A percentile compares a stretch with the other conserved stretches of the same genome.
phyloP scores from a whole-genome alignment of 2,329 filamentous ascomycete genomes.

The Aureobasidium leucospermi region DNA sequence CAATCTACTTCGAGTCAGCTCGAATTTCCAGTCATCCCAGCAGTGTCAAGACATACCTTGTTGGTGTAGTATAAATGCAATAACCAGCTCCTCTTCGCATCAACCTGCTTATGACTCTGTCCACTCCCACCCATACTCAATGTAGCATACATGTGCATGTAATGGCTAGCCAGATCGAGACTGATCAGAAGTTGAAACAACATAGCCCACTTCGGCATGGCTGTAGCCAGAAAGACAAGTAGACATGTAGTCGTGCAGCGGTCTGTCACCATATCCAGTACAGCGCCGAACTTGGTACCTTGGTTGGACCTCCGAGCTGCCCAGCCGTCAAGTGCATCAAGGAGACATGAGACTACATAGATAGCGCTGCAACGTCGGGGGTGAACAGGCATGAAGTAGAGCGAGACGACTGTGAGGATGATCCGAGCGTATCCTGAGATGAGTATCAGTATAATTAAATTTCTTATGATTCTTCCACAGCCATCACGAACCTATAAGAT shows the following conservation, averaged over 20 bases:
- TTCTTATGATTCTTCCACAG: background rate
- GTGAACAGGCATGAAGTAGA: slow-evolving; percentile 99
- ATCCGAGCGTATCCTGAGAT: slow-evolving; percentile 42
- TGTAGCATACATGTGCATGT: slow-evolving; percentile 98
- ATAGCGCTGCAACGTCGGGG: slow-evolving; percentile 88
- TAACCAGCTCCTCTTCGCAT: slow-evolving; percentile 78
- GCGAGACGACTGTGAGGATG: slow-evolving; percentile 68
- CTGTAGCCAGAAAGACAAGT: slow-evolving; percentile 87
- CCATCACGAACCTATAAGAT: slow-evolving; percentile 39
- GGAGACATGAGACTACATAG: slow-evolving; percentile 88
- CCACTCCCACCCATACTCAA: slow-evolving; percentile 75
- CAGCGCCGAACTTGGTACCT: slow-evolving; percentile 89
- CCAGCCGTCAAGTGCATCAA: slow-evolving; percentile 90
- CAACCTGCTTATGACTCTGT: slow-evolving; percentile 86
- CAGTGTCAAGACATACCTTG: slow-evolving; percentile 55
- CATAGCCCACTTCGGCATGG: slow-evolving; percentile 89
- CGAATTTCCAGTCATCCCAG: background rate
- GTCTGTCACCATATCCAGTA: slow-evolving; percentile 98
- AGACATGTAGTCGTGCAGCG: slow-evolving; percentile 93
- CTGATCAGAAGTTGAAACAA: slow-evolving; percentile 90
- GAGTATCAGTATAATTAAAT: background rate
- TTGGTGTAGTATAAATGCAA: slow-evolving; percentile 96
- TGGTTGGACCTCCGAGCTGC: slow-evolving; percentile 84
- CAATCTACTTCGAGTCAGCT: slow-evolving; percentile 49
- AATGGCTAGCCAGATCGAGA: slow-evolving; percentile 90